These are phyloP conservation scores for Microsporum audouinii DNA, from an alignment of 2,329 filamentous ascomycete species.

Conservation along the genomic window DNA sequence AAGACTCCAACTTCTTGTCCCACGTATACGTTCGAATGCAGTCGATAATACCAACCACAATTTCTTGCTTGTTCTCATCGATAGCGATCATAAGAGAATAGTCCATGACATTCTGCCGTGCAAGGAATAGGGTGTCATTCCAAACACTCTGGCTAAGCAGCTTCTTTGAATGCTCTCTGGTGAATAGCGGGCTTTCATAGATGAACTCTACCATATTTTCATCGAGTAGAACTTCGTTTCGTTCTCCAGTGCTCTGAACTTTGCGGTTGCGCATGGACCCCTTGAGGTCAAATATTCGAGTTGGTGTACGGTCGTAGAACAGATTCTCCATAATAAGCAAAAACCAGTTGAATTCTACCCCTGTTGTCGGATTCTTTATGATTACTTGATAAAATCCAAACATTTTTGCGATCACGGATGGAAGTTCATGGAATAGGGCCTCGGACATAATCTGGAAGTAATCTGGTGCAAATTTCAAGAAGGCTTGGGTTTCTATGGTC, in stretches of 20 bases:
- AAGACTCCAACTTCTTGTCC: conserved; percentile 99
- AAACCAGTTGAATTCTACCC: conserved; percentile 88
- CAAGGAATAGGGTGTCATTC: conserved; percentile 94
- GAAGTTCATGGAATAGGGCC: conserved; percentile 85
- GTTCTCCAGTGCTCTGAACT: conserved; percentile 87
- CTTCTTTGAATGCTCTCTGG: conserved; percentile 91
- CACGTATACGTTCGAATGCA: conserved; percentile 98
- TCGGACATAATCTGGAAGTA: conserved; percentile 98
- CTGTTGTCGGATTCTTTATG: conserved; percentile 87
- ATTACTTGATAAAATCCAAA: conserved; percentile 94
- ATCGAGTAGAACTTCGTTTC: conserved; percentile 90
- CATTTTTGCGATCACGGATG: conserved; percentile 98
- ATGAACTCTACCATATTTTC: conserved; percentile 99
- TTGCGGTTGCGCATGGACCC: conserved; percentile 98
- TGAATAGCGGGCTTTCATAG: conserved; percentile 90
- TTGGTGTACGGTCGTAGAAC: conserved; percentile 87
- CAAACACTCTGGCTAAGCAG: conserved; percentile 82
- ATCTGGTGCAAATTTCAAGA: conserved; percentile 86
- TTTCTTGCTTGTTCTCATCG: conserved; percentile 75
- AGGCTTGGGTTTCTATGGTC: conserved; percentile 82
- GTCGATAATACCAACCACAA: conserved; percentile 96
- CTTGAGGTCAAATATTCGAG: conserved; percentile 88
- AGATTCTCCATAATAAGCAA: conserved; percentile 94
- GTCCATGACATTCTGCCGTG: conserved; percentile 96
- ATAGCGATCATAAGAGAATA: conserved; percentile 98